phyloP scores from a whole-genome alignment of 257 asterid genomes.

The Solanum lignicaule region DNA sequence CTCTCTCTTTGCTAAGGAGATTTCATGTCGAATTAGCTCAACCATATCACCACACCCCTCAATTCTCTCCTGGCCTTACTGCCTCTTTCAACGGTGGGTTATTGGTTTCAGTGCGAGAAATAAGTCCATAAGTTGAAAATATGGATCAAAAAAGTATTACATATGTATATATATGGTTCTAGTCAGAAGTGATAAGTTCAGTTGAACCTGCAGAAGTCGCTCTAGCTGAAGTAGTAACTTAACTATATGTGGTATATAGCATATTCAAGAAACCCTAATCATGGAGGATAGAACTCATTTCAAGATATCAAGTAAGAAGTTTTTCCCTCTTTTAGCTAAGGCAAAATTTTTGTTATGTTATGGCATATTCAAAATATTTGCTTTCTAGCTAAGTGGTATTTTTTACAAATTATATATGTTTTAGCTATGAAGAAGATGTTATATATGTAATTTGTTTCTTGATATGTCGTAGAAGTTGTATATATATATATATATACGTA shows the following conservation, averaged over 20 bases:
- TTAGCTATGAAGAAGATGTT: neutral
- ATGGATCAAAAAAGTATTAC: neutral
- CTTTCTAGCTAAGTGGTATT: neutral
- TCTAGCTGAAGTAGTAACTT: neutral
- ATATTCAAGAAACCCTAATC: neutral
- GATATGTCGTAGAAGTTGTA: neutral
- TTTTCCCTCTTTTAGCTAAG: neutral
- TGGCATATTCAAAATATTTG: neutral
- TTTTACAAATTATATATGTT: neutral
- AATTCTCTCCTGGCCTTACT: constrained; percentile 73
- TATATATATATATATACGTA: neutral
- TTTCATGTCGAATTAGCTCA: constrained; percentile 31
- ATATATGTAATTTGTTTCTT: neutral
- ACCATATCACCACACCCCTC: constrained; percentile 10
- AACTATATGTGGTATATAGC: neutral
- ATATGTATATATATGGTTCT: neutral
- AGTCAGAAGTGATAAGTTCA: neutral
- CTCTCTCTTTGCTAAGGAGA: constrained; percentile 29
- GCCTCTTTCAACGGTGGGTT: constrained; percentile 60
- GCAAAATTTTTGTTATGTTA: neutral
- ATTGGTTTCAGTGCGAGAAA: constrained; percentile 23
- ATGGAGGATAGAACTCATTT: neutral
- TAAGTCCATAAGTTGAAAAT: neutral
- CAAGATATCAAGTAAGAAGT: neutral
- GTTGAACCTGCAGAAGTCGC: neutral